Evolutionary conservation across 139 green algal genomes (phyloP).

Genomic region (Micromonas commoda): DNA sequence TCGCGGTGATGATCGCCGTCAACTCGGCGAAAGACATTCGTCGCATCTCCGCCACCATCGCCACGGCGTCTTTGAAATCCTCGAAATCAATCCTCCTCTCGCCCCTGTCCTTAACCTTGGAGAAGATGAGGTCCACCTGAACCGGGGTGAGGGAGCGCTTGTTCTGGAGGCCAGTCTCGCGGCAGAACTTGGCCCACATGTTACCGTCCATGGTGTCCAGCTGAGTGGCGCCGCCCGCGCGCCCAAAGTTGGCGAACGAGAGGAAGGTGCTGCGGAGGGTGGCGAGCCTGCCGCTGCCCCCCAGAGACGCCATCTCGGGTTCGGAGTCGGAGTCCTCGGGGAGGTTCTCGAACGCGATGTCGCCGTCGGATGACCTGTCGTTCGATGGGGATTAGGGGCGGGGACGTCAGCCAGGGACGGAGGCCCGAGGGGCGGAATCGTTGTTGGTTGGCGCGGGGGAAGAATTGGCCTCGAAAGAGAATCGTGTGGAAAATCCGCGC

Average conservation of each 20-base stretch:
- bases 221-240: background rate
- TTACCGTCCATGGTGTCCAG: constrained; percentile 12
- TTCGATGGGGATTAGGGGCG: too few relatives aligned
- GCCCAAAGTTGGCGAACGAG: background rate
- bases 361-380: too few relatives aligned
- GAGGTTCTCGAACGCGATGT: too few relatives aligned
- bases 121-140: constrained; percentile 55
- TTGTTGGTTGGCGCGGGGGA: too few relatives aligned
- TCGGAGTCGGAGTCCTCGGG: too few relatives aligned
- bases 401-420: too few relatives aligned
- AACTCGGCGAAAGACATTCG: background rate
- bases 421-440: too few relatives aligned
- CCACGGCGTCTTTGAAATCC: background rate
- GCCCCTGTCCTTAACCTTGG: constrained; percentile 49
- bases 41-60: background rate
- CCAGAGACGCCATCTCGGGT: background rate
- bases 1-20: background rate
- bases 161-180: constrained; percentile 51
- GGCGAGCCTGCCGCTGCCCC: too few relatives aligned
- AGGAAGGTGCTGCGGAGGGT: background rate
- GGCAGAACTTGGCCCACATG: constrained; percentile 32
- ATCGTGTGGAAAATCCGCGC: too few relatives aligned
- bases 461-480: too few relatives aligned
- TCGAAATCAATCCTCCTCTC: constrained; percentile 2
- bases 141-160: constrained; percentile 36